Base-by-base conservation (phyloP, 2,329 filamentous ascomycete genomes). In the Verticillium zaregamsianum region DNA sequence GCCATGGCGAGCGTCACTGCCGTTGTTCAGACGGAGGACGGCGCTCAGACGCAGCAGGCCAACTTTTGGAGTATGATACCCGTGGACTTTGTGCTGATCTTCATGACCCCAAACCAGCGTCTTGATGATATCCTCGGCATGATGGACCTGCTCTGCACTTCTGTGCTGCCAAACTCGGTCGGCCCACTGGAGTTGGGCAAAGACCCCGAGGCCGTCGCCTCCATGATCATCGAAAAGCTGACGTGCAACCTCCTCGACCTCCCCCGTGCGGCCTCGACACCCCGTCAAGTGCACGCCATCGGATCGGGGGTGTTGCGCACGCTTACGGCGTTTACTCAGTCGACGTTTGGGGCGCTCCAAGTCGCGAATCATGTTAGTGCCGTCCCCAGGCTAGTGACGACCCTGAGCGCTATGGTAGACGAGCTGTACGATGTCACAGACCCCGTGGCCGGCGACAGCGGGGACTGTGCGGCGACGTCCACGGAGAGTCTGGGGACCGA, bases 381-480 rank as follows among this genome's bases (percentile, higher is more conserved):
- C 14, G 85, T 96, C 17, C 92, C 91, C 1, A 86, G 91, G 3
- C 77, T 97, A 0, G 88, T 96, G 31, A 85, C 87, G 31, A 86
- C 90, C 4, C 72, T 86, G 15, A 79, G 77, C 58, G 77, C 74
- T 55, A 86, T 93, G 59, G 88, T 95, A 62, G 90, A 92, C 65
- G 86, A 90, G 66, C 77, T 97, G 23, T 90, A 93, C 70, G 83
- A 90, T 63, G 17, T 66, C 45, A 39, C 64, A 33, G 54, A 55
- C 12, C 32, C 58, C 8, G 52, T 35, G 52, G 49, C 15, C 23
- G 40, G 28, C 39, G 39, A 39, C 14, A 12, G 32, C 25, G 45
- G n/a, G 45, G 20, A 12, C 45, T 23, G 45, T 52, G 45, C 45
- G 45, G 45, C 8, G 20, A 23, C n/a, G 8, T 15, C 55, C 25